Evolutionary conservation across 495 filamentous ascomycete genomes (phyloP).

Genomic region (Staphylotrichum longicolle): DNA sequence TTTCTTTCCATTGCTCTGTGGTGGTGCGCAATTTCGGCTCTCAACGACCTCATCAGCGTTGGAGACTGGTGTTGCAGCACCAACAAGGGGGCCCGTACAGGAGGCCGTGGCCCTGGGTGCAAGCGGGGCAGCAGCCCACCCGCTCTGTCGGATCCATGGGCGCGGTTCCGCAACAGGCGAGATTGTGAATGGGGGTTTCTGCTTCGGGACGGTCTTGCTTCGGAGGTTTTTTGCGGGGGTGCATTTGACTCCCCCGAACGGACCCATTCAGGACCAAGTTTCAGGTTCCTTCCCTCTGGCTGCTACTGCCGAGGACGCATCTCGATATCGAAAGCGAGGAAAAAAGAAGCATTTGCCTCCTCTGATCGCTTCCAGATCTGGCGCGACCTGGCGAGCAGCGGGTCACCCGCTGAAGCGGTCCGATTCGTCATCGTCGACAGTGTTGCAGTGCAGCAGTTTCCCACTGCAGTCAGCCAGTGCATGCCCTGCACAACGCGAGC

Average conservation of each 20-base stretch:
- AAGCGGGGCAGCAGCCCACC: not conserved
- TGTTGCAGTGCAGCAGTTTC: conserved; percentile 4
- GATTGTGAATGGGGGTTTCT: not conserved
- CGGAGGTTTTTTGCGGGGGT: too few relatives aligned
- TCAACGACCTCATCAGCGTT: not conserved
- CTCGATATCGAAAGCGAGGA: too few relatives aligned
- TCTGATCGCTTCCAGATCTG: not conserved
- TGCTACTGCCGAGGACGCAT: too few relatives aligned
- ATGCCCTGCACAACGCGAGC: not conserved
- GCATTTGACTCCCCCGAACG: not conserved
- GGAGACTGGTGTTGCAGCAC: not conserved
- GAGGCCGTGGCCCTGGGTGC: too few relatives aligned
- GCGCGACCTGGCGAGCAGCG: not conserved
- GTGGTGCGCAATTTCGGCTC: conserved; percentile 8
- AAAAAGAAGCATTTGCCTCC: not conserved
- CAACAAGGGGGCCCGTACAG: not conserved
- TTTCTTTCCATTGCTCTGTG: not conserved
- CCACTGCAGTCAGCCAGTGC: not conserved
- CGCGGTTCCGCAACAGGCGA: conserved; percentile 4
- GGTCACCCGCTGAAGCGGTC: not conserved
- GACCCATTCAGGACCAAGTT: not conserved
- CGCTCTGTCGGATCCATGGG: conserved; percentile 10
- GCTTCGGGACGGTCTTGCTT: not conserved
- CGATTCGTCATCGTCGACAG: not conserved
- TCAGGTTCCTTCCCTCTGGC: too few relatives aligned